Evolutionary conservation across 2,329 filamentous ascomycete genomes (phyloP), one percentile per base, ranked within the genome.

Genomic region (Epichloe gansuensis): DNA sequence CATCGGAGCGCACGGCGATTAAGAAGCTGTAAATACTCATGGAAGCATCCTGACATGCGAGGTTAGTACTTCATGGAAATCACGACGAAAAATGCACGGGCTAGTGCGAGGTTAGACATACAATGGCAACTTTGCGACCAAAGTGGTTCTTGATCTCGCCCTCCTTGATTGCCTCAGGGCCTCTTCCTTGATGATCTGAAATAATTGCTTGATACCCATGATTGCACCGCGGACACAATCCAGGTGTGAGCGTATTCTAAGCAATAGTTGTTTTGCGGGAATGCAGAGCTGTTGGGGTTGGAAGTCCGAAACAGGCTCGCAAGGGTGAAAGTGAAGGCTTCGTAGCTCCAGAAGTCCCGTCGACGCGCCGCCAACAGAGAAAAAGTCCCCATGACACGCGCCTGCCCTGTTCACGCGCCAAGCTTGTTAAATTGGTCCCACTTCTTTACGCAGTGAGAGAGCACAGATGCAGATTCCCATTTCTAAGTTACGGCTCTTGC

Each of bases 21-120:
- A 98, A 81, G 75, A 98, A 98, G 70, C 88, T 95, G 78, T 98
- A 98, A 64, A 98, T 91, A 72, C 88, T 95, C 93, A 98, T 98
- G 47, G 93, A 98, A 46, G 69, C 69, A 63, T 71, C 69, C 69
- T 71, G 43, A 25, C 15, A 45, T 7, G 25, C 8, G 2, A 31
- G 34, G 17, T 34, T 34, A 39, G 42, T 5, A 13, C 25, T 43
- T 21, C n/a, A n/a, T 31, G 13, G 21, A 28, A 21, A 23, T 15
- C 21, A 12, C 11, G 21, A 28, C 5, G 5, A 21, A 7, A 31
- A 2, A 4, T 5, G 21, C 15, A 39, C 3, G 23, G 9, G 13
- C 17, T 15, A 23, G 11, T 37, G 7, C 48, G 35, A 11, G 11
- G n/a, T 7, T 23, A 21, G 25, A 46, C 88, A 66, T 75, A 95